Base-by-base conservation (phyloP, 768 basidiomycete species). In the Amanita fuliginea region DNA sequence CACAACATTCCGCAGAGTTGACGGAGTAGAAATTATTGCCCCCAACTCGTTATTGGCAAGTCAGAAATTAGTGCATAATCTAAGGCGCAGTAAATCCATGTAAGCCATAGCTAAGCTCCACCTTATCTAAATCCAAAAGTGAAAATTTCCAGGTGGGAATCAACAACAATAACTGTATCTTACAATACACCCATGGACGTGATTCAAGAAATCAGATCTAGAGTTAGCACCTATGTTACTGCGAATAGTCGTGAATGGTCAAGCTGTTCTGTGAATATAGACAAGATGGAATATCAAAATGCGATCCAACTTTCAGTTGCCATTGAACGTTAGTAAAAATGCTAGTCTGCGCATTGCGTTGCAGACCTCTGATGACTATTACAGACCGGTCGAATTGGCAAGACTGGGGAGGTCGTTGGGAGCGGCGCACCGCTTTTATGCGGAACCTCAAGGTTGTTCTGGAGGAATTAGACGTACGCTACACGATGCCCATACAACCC, bases 361-460 rank as follows among this genome's bases (percentile, higher is more conserved):
- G 26, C 26, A 32, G 22, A 19, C 53, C 51, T 55, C 51, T 21
- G 36, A 21, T 30, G 34, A 26, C 28, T 37, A 16, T 33, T 43
- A 41, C 50, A 84, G 83, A 88, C 64, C 79, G 83, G 46, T 74
- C 80, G 33, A 87, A 86, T 59, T 90, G 86, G 87, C 87, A 89
- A 59, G 85, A 89, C 59, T 90, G 86, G 86, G 86, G 83, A 42
- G 87, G 77, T 16, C 71, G 86, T 51, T 87, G 83, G 86, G 69
- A 67, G 6, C 80, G 86, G 41, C 80, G 86, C 54, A 88, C 77
- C 9, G 69, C 65, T 19, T 85, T 89, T 62, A 88, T 89, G 86
- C 76, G 81, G 34, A 63, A 82, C 56, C 69, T 90, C 42, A 87
- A 85, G 65, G 74, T 67, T 4, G 60, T 80, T 11, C 66, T 88